Base-by-base conservation (phyloP, 1,284 basidiomycete species). In the Trichosporon ovoides region DNA sequence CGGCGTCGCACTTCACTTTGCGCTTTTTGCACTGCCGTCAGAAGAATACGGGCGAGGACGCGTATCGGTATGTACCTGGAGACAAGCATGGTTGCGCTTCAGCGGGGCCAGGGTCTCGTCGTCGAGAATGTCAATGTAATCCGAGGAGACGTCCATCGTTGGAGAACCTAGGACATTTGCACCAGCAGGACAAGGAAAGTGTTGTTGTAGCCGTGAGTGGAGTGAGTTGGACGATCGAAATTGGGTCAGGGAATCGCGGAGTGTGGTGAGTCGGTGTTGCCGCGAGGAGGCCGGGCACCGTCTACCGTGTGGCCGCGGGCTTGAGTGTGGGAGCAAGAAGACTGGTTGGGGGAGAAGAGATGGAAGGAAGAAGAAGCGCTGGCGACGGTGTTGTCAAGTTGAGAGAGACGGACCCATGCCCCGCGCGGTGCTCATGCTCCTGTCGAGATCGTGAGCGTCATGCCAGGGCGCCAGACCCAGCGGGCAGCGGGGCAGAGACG, bases 1-100 rank as follows among this genome's bases (percentile, higher is more conserved):
- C 69, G 11, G 67, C 74, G 56, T 74, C 72, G 52, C 74, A 76
- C 58, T 74, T 73, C 33, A 73, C 71, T 56, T 76, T 76, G 18
- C 74, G 67, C 55, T 72, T 72, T 65, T 76, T 76, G 63, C 74
- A 76, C 62, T 73, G 65, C 16, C 43, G 55, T 51, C 43, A 56
- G 50, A 22, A 18, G 16, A 7, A 20, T 43, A 19, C 7, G 14
- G 33, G 20, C 12, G 31, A 13, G 19, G 7, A 20, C 34, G 10
- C 12, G 13, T 22, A 11, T 10, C 5, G 37, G 9, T 10, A 52
- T 59, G 24, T 38, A 64, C 63, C 52, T 64, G 63, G 22, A 73
- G 59, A 59, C 74, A 76, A 7, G 74, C 74, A 52, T 73, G 72
- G 61, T 76, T 76, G 7, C 74, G 59, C 57, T 74, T 76, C 33